Evolutionary conservation across 2,329 filamentous ascomycete species (phyloP).

Genomic region (Cladosporium phlei): DNA sequence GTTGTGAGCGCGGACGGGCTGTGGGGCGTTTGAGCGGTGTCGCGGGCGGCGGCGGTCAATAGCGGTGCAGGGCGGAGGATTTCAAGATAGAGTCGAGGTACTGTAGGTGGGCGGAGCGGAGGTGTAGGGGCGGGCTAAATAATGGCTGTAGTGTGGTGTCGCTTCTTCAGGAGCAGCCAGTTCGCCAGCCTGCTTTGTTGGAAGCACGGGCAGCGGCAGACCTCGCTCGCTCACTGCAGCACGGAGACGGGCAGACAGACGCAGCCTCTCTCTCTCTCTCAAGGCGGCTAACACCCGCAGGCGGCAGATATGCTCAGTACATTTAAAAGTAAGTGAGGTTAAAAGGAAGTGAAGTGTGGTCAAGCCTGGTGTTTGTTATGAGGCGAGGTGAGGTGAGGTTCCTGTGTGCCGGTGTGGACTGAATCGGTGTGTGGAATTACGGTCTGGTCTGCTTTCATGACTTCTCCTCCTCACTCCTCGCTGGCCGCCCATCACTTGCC

Average conservation of each 20-base stretch:
- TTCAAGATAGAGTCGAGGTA: too few relatives aligned
- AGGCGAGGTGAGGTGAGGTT: too few relatives aligned
- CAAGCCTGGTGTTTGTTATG: background rate
- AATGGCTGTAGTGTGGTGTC: background rate
- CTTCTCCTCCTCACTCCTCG: too few relatives aligned
- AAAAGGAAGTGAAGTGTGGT: background rate
- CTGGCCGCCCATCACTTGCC: background rate
- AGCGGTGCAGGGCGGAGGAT: background rate
- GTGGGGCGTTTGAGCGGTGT: background rate
- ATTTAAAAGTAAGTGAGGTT: background rate
- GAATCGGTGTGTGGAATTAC: too few relatives aligned
- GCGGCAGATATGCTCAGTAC: slow-evolving; percentile 4
- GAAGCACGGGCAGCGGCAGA: slow-evolving; percentile 9
- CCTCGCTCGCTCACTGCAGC: too few relatives aligned
- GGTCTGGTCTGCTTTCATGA: too few relatives aligned
- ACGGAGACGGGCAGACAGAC: too few relatives aligned
- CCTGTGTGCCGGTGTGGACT: too few relatives aligned
- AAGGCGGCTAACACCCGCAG: slow-evolving; percentile 7
- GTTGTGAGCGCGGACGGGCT: slow-evolving; percentile 7
- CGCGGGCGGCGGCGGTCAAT: background rate
- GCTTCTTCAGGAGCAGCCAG: slow-evolving; percentile 4
- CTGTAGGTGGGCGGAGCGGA: background rate
- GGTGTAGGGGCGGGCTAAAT: background rate
- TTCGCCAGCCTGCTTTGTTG: slow-evolving; percentile 6
- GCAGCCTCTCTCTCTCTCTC: background rate